phyloP scores from a whole-genome alignment of 2,329 filamentous ascomycete genomes.

The Alternaria brassicicola region DNA sequence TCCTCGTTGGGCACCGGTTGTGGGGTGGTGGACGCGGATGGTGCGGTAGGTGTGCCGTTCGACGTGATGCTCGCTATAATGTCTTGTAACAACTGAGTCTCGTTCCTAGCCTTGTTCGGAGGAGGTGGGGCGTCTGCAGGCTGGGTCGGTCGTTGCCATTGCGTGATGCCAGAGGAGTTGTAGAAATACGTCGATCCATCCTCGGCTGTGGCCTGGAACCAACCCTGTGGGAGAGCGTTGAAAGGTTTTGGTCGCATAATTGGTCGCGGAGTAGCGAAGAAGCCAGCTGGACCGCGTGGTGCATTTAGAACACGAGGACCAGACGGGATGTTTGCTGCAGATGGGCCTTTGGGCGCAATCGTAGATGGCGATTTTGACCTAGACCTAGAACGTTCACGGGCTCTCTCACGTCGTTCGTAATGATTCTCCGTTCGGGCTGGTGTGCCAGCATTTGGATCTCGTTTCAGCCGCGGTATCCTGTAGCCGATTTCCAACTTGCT shows the following conservation, averaged over 20 bases:
- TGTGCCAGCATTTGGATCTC: conserved; percentile 67
- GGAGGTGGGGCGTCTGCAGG: conserved; percentile 67
- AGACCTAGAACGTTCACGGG: conserved; percentile 56
- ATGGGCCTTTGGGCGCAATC: conserved; percentile 48
- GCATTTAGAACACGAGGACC: conserved; percentile 61
- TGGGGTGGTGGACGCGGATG: conserved; percentile 68
- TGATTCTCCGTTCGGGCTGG: conserved; percentile 58
- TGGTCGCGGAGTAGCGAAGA: conserved; percentile 60
- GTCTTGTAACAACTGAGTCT: conserved; percentile 78
- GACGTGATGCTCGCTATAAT: conserved; percentile 78
- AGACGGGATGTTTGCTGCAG: conserved; percentile 45
- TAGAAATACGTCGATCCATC: conserved; percentile 86
- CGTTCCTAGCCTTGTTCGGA: conserved; percentile 67
- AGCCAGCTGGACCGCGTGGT: conserved; percentile 58
- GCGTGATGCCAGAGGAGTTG: conserved; percentile 72
- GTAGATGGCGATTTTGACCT: conserved; percentile 55
- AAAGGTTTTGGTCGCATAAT: conserved; percentile 60
- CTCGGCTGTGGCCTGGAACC: conserved; percentile 74
- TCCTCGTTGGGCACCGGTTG: conserved; percentile 63
- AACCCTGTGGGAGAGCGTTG: conserved; percentile 75
- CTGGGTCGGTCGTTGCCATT: conserved; percentile 78
- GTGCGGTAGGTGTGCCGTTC: conserved; percentile 60
- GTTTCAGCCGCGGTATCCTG: conserved; percentile 88
- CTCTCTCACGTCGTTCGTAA: conserved; percentile 62
- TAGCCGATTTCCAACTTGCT: conserved; percentile 88